These are phyloP conservation scores for Lipomyces orientalis DNA, from an alignment of 805 yeast species.

Conservation along the genomic window DNA sequence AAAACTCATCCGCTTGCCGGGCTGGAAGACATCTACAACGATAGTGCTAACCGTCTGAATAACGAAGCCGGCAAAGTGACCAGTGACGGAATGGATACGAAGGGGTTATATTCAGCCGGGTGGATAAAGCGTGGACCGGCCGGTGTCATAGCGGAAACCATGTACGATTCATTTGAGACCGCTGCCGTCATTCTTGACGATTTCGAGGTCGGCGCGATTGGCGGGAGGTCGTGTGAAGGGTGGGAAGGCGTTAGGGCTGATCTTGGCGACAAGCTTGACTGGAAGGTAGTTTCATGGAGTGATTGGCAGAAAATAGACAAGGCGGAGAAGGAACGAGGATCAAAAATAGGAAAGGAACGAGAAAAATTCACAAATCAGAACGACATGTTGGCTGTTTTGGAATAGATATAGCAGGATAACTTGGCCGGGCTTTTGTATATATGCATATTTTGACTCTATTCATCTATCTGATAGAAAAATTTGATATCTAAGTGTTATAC, in stretches of 20 bases:
- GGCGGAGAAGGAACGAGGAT: constrained; percentile 60
- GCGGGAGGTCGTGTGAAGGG: constrained; percentile 38
- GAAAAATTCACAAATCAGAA: constrained; percentile 58
- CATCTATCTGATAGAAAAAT: neutral
- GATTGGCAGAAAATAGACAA: constrained; percentile 68
- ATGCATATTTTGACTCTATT: neutral
- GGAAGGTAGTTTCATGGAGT: constrained; percentile 59
- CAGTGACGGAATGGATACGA: constrained; percentile 34
- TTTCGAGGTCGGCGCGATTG: constrained; percentile 29
- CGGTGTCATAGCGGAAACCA: constrained; percentile 91
- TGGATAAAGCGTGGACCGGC: constrained; percentile 88
- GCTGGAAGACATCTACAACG: constrained; percentile 54
- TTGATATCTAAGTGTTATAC: constrained; percentile 11
- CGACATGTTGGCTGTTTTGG: constrained; percentile 53
- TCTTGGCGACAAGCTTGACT: constrained; percentile 4
- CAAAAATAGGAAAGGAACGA: constrained; percentile 56
- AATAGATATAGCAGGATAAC: constrained; percentile 6
- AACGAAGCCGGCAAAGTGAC: constrained; percentile 29
- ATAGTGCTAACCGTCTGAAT: constrained; percentile 49
- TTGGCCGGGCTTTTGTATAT: neutral
- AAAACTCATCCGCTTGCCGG: constrained; percentile 69
- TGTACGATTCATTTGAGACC: constrained; percentile 79
- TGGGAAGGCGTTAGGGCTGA: constrained; percentile 43
- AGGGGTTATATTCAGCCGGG: constrained; percentile 78
- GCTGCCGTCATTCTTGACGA: constrained; percentile 71